A percentile compares a stretch with the other conserved stretches of the same genome.
Conservation (phyloP, 2,329 filamentous ascomycete species). For the Fusarium tjaetaba region DNA sequence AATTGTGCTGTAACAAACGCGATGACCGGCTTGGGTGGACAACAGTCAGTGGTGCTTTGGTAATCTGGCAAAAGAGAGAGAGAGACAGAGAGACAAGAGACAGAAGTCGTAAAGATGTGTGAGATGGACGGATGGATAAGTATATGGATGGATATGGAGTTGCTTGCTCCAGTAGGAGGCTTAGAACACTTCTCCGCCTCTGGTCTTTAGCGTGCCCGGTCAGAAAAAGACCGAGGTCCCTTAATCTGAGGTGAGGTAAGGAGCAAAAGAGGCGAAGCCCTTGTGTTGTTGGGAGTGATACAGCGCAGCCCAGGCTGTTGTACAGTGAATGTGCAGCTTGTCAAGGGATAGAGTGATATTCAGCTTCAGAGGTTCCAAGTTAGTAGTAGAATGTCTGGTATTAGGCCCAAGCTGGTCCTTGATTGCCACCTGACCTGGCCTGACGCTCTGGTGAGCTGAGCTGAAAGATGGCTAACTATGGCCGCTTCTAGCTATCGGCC, state of each 20-base stretch:
- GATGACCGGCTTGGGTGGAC: background rate
- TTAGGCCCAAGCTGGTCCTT: background rate
- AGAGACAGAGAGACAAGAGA: background rate
- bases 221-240: conserved; percentile 10
- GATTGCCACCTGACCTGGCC: conserved; percentile 25
- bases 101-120: conserved; percentile 1
- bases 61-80: background rate
- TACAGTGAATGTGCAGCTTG: background rate
- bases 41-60: background rate
- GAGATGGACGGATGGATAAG: conserved; percentile 11
- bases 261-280: conserved; percentile 19
- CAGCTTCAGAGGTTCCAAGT: background rate
- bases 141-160: background rate
- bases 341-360: conserved; percentile 1
- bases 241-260: conserved; percentile 20
- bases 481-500: conserved; percentile 12
- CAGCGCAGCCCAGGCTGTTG: background rate
- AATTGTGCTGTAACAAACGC: background rate
- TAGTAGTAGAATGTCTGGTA: background rate
- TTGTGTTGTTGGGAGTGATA: background rate
- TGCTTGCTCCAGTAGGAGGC: conserved; percentile 19
- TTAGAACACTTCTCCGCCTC: conserved; percentile 33
- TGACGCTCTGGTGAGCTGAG: background rate
- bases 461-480: conserved; percentile 11
- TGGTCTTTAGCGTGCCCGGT: conserved; percentile 8